Evolutionary conservation across 169 alveolate species (phyloP).

Genomic region (Plasmodium blacklocki): DNA sequence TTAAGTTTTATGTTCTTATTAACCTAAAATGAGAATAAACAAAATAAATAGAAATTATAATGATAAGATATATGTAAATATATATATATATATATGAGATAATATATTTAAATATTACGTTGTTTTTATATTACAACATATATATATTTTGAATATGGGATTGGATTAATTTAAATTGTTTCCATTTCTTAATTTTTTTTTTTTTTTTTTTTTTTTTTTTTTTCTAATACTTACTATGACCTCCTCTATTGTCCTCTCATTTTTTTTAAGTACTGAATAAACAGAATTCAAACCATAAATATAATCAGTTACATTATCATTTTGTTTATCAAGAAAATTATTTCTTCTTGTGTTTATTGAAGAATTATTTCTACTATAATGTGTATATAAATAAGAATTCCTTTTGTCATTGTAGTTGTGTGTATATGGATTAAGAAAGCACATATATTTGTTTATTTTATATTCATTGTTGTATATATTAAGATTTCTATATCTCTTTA

Average conservation of each 20-base stretch:
- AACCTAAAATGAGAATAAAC: conserved; percentile 9
- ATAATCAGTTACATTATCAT: conserved; percentile 27
- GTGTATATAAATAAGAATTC: neutral
- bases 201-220: neutral
- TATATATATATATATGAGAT: neutral
- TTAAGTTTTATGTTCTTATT: conserved; percentile 11
- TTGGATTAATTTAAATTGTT: neutral
- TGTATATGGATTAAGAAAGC: no score
- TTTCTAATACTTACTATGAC: conserved; percentile 12
- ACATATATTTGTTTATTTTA: conserved; percentile 6
- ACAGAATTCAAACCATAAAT: conserved; percentile 63
- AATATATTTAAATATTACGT: neutral
- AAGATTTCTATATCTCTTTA: neutral
- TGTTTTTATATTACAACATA: neutral
- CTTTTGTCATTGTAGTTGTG: neutral
- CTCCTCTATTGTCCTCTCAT: conserved; percentile 27
- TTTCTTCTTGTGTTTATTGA: conserved; percentile 44
- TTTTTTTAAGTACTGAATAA: conserved; percentile 30
- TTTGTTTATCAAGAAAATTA: conserved; percentile 18
- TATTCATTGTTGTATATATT: neutral
- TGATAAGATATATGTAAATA: neutral
- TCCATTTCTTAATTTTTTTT: neutral
- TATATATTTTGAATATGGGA: neutral
- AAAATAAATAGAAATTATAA: neutral
- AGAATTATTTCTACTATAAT: neutral